A percentile compares a stretch with the other conserved stretches of the same genome.
Conservation (phyloP, 2,329 filamentous ascomycete species). For the Hymenoscyphus scutula region DNA sequence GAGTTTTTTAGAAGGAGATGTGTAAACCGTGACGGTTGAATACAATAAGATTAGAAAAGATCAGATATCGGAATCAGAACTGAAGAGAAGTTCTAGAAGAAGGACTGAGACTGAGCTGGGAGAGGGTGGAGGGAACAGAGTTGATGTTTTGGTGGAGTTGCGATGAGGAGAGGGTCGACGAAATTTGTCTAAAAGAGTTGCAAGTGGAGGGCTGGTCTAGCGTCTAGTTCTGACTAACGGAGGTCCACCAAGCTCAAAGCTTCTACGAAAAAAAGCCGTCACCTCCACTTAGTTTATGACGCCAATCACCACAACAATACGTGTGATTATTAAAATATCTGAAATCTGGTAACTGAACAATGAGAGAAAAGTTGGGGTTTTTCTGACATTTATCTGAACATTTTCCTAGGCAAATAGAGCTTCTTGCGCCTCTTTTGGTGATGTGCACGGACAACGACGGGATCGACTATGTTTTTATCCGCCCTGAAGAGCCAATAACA, state of each 20-base stretch:
- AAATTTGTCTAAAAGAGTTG: slow-evolving; percentile 16
- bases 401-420: too few relatives aligned
- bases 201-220: slow-evolving; percentile 3
- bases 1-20: slow-evolving; percentile 18
- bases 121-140: slow-evolving; percentile 17
- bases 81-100: slow-evolving; percentile 26
- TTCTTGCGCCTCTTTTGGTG: too few relatives aligned
- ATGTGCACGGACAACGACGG: too few relatives aligned
- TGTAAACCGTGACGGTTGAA: slow-evolving; percentile 21
- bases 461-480: too few relatives aligned
- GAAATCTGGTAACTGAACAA: too few relatives aligned
- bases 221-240: background rate
- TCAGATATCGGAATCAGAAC: slow-evolving; percentile 26
- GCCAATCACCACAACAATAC: too few relatives aligned
- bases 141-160: slow-evolving; percentile 18
- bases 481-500: too few relatives aligned
- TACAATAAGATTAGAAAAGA: slow-evolving; percentile 32
- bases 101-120: slow-evolving; percentile 19
- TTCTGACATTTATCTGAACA: too few relatives aligned
- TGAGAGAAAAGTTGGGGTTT: too few relatives aligned
- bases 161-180: slow-evolving; percentile 6
- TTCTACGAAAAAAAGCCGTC: background rate
- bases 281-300: too few relatives aligned
- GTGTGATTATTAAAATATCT: too few relatives aligned
- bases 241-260: background rate